Percentiles rank a stretch among this genome's conserved stretches.
phyloP scores from a whole-genome alignment of 345 rosid genomes.

The Syzygium aqueum region DNA sequence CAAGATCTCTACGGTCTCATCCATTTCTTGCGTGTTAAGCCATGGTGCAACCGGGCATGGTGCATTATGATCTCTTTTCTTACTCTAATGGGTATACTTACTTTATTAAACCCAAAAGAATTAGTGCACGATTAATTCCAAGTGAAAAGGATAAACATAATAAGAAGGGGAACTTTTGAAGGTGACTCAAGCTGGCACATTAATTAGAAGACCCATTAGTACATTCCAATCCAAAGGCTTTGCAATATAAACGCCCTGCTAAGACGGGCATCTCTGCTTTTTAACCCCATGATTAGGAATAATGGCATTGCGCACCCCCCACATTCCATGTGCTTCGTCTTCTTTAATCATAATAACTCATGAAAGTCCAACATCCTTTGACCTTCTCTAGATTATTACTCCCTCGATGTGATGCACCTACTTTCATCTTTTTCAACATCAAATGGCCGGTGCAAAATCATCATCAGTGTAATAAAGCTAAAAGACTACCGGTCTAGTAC shows the following conservation, averaged over 20 bases:
- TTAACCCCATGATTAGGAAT: not conserved
- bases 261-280: not conserved
- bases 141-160: not conserved
- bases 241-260: not conserved
- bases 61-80: not conserved
- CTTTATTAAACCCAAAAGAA: too few relatives aligned
- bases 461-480: not conserved
- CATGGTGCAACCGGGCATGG: slow-evolving; percentile 79
- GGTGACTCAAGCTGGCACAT: not conserved
- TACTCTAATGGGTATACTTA: not conserved
- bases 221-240: not conserved
- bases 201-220: not conserved
- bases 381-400: not conserved
- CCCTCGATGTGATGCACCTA: not conserved
- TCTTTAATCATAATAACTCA: not conserved
- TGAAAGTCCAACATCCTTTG: not conserved
- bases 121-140: not conserved
- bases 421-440: not conserved
- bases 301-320: not conserved
- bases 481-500: not conserved
- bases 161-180: not conserved
- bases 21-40: slow-evolving; percentile 64
- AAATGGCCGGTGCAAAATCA: not conserved
- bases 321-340: not conserved
- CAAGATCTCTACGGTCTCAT: slow-evolving; percentile 63